A percentile compares a stretch with the other conserved stretches of the same genome.
Evolutionary conservation across 2,329 filamentous ascomycete species (phyloP).

Genomic region (Mollisiaceae sp.): DNA sequence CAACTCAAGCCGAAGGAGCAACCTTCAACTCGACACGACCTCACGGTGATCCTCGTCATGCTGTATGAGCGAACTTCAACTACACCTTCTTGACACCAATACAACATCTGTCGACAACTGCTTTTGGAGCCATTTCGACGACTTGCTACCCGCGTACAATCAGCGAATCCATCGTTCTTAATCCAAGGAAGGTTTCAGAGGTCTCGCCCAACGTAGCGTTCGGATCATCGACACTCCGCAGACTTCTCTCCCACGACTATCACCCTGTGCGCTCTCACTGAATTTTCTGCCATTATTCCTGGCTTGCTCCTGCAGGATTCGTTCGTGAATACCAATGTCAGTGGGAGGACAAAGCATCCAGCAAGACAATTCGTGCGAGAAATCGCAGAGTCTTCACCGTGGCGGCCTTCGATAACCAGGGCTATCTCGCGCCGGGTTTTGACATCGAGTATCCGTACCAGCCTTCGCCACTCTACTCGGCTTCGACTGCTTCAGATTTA

Average conservation of each 20-base stretch:
- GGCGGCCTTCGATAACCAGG: constrained; percentile 40
- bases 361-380: constrained; percentile 33
- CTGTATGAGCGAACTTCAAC: not conserved
- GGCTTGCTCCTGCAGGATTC: constrained; percentile 10
- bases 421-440: constrained; percentile 38
- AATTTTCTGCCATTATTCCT: constrained; percentile 17
- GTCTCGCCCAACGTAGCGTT: constrained; percentile 29
- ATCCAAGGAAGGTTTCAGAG: constrained; percentile 18
- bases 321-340: constrained; percentile 35
- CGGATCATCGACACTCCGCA: constrained; percentile 27
- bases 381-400: constrained; percentile 40
- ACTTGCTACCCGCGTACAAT: constrained; percentile 15
- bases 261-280: not conserved
- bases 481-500: constrained; percentile 38
- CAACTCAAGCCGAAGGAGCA: constrained; percentile 14
- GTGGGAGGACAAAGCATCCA: constrained; percentile 20
- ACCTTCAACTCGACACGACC: constrained; percentile 18
- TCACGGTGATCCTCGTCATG: constrained; percentile 4
- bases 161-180: constrained; percentile 23
- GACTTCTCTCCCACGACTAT: constrained; percentile 10
- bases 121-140: not conserved
- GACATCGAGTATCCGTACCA: constrained; percentile 36
- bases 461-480: constrained; percentile 38
- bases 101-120: not conserved
- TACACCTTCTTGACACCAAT: not conserved